Evolutionary conservation across 1,284 basidiomycete species (phyloP).

Genomic region (Ustilago loliicola): DNA sequence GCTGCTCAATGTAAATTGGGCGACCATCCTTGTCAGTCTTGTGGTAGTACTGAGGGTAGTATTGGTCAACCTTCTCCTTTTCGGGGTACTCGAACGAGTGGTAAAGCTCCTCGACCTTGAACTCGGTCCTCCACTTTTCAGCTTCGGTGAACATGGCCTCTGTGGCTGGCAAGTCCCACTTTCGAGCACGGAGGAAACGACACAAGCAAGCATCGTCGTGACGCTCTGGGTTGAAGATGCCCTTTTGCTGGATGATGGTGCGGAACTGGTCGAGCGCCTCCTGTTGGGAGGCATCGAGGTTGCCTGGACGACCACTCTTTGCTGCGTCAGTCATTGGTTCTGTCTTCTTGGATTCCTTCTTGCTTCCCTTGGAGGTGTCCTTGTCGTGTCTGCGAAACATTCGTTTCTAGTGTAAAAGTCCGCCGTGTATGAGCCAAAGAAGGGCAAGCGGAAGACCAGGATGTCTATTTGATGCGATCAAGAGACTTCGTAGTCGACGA

Average conservation of each 20-base stretch:
- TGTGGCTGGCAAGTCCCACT: slow-evolving; percentile 85
- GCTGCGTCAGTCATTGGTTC: slow-evolving; percentile 41
- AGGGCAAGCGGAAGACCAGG: neutral
- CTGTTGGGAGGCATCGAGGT: slow-evolving; percentile 64
- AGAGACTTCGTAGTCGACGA: neutral
- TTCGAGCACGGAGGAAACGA: slow-evolving; percentile 87
- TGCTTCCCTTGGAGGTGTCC: slow-evolving; percentile 53
- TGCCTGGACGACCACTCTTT: slow-evolving; percentile 62
- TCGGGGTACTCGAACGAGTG: slow-evolving; percentile 90
- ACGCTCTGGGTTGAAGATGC: slow-evolving; percentile 63
- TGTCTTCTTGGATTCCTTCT: slow-evolving; percentile 44
- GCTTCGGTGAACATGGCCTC: slow-evolving; percentile 86
- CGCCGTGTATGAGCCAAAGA: slow-evolving; percentile 7
- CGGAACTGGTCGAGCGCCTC: slow-evolving; percentile 63
- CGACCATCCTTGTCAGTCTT: slow-evolving; percentile 97
- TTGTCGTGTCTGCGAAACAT: slow-evolving; percentile 56
- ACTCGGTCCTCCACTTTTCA: slow-evolving; percentile 92
- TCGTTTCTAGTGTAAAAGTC: slow-evolving; percentile 11
- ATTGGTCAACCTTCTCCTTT: slow-evolving; percentile 85
- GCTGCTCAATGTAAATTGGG: slow-evolving; percentile 93
- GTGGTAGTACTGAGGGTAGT: slow-evolving; percentile 95
- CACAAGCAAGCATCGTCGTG: slow-evolving; percentile 70
- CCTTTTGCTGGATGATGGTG: slow-evolving; percentile 60
- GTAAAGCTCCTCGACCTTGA: slow-evolving; percentile 87
- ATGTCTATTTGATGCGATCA: slow-evolving; percentile 9